Percentiles rank a stretch among this genome's conserved stretches.
These are phyloP conservation scores for Cryptococcus maquisensis DNA, from an alignment of 1,284 basidiomycete genomes.

Conservation along the genomic window DNA sequence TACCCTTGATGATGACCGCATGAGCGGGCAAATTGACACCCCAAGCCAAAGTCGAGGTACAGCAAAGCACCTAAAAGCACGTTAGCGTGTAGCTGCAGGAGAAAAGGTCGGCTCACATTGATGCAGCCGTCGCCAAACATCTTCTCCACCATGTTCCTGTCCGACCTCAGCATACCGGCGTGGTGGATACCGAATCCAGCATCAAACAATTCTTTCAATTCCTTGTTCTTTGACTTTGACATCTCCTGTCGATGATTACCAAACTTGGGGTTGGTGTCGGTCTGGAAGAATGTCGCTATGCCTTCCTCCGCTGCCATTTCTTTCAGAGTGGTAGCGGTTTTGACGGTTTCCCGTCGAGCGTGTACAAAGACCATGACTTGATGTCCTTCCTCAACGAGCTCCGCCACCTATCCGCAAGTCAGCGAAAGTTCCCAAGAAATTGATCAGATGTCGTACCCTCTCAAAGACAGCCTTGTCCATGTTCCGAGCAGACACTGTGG, in stretches of 20 bases:
- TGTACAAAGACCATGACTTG: slow-evolving; percentile 99
- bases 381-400: slow-evolving; percentile 79
- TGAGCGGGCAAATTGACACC: slow-evolving; percentile 99
- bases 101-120: slow-evolving; percentile 59
- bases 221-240: slow-evolving; percentile 76
- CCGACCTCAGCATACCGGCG: slow-evolving; percentile 93
- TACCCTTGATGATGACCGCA: slow-evolving; percentile 97
- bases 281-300: slow-evolving; percentile 70
- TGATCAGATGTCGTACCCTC: slow-evolving; percentile 53
- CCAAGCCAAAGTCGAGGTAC: slow-evolving; percentile 98
- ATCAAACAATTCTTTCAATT: slow-evolving; percentile 94
- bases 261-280: slow-evolving; percentile 72
- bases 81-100: neutral
- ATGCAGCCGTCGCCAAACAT: slow-evolving; percentile 89
- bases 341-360: slow-evolving; percentile 96
- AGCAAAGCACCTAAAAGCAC: slow-evolving; percentile 75
- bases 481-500: slow-evolving; percentile 70
- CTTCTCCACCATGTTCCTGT: slow-evolving; percentile 92
- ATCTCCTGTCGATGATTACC: slow-evolving; percentile 73
- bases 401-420: slow-evolving; percentile 57
- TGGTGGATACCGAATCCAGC: slow-evolving; percentile 96
- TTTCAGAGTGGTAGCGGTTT: slow-evolving; percentile 77
- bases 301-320: slow-evolving; percentile 77
- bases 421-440: neutral
- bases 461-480: slow-evolving; percentile 87